Conservation (phyloP, 768 basidiomycete species). For the Lepiota venenata region DNA sequence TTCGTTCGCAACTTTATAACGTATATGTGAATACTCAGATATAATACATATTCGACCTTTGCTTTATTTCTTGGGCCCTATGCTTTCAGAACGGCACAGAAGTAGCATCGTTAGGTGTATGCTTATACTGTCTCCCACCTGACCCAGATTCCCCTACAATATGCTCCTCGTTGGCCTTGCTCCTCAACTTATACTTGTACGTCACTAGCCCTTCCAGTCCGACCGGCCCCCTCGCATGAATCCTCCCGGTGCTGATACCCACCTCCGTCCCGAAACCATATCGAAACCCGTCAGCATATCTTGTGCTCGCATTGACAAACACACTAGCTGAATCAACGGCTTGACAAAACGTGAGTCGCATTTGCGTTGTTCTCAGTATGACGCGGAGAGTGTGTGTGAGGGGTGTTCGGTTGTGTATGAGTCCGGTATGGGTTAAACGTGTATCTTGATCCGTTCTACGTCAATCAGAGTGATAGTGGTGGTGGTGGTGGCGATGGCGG, state of each 20-base stretch:
- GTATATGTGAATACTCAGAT: conserved; percentile 2
- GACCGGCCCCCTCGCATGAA: conserved; percentile 95
- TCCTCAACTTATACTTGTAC: conserved; percentile 94
- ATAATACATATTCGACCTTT: too few relatives aligned
- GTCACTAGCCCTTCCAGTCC: conserved; percentile 91
- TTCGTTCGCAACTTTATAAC: conserved; percentile 12
- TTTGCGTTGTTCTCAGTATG: conserved; percentile 80
- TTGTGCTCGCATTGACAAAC: conserved; percentile 92
- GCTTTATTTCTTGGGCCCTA: too few relatives aligned
- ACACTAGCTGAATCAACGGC: conserved; percentile 92
- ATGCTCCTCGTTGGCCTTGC: conserved; percentile 71
- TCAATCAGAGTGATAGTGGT: conserved; percentile 24
- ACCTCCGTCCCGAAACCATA: conserved; percentile 99
- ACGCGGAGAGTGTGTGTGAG: conserved; percentile 82
- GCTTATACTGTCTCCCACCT: conserved; percentile 75
- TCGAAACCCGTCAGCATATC: conserved; percentile 95
- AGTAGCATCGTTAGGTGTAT: conserved; percentile 41
- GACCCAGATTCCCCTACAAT: conserved; percentile 82
- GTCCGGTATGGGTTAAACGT: conserved; percentile 49
- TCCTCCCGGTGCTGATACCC: conserved; percentile 94
- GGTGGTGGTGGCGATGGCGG: conserved; percentile 9
- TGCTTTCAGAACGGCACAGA: conserved; percentile 39
- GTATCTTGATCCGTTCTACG: conserved; percentile 34
- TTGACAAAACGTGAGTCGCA: conserved; percentile 71
- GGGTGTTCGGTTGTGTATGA: conserved; percentile 90